Base-by-base conservation (phyloP, 2,329 filamentous ascomycete species). In the Calcarisporium arbuscula region DNA sequence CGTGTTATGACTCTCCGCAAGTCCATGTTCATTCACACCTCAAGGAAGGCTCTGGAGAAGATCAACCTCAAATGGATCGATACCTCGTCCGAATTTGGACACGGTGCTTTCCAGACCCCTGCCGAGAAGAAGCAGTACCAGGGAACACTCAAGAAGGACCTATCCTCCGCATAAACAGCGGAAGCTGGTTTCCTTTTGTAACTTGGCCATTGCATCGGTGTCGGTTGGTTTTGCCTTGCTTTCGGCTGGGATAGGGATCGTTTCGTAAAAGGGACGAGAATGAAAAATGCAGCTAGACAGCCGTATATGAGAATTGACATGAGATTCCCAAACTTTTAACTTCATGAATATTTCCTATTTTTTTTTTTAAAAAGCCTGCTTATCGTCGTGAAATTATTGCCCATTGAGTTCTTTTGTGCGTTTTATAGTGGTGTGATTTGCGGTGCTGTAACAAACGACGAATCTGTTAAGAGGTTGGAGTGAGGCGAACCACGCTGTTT, bases 21-120 rank as follows among this genome's bases (percentile, higher is more conserved):
- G 80, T 94, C 90, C 53, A 92, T 98, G 80, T 96, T 92, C 80
- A 77, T 75, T 46, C 92, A 98, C 80, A 96, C 89, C 56, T 95
- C 85, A 62, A 80, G 92, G 65, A 88, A 83, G 68, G 86, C 92
- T 38, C 78, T 95, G 62, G 92, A 98, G 84, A 96, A 98, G 86
- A 85, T 96, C 67, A 86, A 90, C 63, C 85, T 98, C 76, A 98
- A 98, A 76, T 98, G 92, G 92, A 98, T 98, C 84, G 92, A 98
- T 63, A 98, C 92, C 58, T 95, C 89, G 46, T 95, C 89, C 74
- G 94, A 98, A 80, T 98, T 98, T 70, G 92, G 92, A 71, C 92
- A 98, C 77, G 92, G 92, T 81, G 90, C 88, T 61, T 98, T 94
- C 87, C 92, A 98, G 79, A 98, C 92, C 48, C 75, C 83, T 52